Percentiles rank a stretch among this genome's conserved stretches.
Evolutionary conservation across 2,329 filamentous ascomycete species (phyloP).

Genomic region (Chalaropsis thielavioides): DNA sequence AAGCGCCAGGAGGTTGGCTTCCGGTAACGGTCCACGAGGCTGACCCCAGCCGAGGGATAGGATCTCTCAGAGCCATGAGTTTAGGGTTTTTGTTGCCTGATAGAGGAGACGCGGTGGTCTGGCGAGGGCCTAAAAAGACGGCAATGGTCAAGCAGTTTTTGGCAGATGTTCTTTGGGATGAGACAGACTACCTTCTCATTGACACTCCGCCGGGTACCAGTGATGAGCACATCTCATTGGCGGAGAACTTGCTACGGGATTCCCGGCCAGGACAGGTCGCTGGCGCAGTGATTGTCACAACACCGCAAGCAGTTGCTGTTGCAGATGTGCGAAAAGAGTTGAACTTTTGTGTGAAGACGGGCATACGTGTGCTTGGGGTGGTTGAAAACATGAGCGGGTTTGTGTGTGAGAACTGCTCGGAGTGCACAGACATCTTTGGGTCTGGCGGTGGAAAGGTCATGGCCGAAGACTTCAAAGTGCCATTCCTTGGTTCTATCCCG

Average conservation of each 20-base stretch:
- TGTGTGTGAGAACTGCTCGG: constrained; percentile 63
- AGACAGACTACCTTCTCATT: constrained; percentile 81
- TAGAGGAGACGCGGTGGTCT: constrained; percentile 84
- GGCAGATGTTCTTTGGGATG: constrained; percentile 75
- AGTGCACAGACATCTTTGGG: constrained; percentile 88
- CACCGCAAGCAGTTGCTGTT: constrained; percentile 84
- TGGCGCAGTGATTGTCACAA: constrained; percentile 89
- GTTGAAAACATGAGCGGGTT: constrained; percentile 95
- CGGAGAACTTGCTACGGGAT: constrained; percentile 62
- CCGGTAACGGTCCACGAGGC: constrained; percentile 69
- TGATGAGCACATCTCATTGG: constrained; percentile 91
- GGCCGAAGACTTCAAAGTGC: constrained; percentile 71
- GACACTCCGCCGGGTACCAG: constrained; percentile 94
- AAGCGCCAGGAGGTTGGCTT: constrained; percentile 83
- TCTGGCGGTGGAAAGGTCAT: constrained; percentile 81
- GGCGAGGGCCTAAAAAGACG: constrained; percentile 96
- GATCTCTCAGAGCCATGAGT: constrained; percentile 71
- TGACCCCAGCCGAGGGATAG: constrained; percentile 36
- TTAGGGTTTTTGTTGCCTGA: constrained; percentile 76
- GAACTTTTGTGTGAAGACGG: constrained; percentile 81
- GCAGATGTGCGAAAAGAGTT: constrained; percentile 90
- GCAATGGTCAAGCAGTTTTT: constrained; percentile 97
- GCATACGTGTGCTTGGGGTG: constrained; percentile 67
- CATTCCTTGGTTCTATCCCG: constrained; percentile 73
- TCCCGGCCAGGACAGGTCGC: constrained; percentile 54